Evolutionary conservation across 2,329 filamentous ascomycete genomes (phyloP).

Genomic region (Scytalidium lignicola): DNA sequence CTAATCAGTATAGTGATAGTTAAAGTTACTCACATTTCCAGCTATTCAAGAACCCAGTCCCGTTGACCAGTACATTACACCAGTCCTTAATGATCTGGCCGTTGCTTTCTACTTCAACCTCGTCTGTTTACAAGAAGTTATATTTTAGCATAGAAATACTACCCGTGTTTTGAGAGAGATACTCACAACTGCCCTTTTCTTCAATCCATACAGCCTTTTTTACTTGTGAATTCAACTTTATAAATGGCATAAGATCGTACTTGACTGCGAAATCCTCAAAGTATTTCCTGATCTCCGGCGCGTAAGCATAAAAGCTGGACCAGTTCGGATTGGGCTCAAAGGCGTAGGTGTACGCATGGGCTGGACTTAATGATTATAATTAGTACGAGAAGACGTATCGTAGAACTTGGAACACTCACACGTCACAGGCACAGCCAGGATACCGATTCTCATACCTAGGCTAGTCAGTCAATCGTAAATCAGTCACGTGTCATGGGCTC

Average conservation of each 20-base stretch:
- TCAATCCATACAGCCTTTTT: constrained; percentile 25
- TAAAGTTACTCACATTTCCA: background rate
- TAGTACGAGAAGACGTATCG: too few species aligned
- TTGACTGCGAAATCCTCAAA: constrained; percentile 13
- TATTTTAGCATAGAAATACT: too few species aligned
- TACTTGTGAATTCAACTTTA: constrained; percentile 20
- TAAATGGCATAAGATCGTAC: constrained; percentile 5
- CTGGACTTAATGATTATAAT: constrained; percentile 13
- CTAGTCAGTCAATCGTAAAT: too few species aligned
- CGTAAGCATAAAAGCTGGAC: constrained; percentile 5
- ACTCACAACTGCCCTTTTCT: constrained; percentile 19
- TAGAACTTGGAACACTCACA: too few species aligned
- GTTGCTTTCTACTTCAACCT: constrained; percentile 18
- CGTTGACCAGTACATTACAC: constrained; percentile 6
- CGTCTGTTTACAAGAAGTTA: background rate
- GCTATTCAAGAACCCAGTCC: constrained; percentile 4
- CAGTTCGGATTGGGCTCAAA: constrained; percentile 23
- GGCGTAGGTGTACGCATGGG: constrained; percentile 26
- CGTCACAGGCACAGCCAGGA: constrained; percentile 24
- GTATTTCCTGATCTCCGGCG: constrained; percentile 9
- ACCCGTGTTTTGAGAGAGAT: too few species aligned
- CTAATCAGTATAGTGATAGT: background rate
- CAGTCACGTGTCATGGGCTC: too few species aligned
- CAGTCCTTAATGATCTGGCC: constrained; percentile 12
- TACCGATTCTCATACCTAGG: constrained; percentile 23